Conservation (phyloP, 129 eudicot species). For the Pulicaria dysenterica region DNA sequence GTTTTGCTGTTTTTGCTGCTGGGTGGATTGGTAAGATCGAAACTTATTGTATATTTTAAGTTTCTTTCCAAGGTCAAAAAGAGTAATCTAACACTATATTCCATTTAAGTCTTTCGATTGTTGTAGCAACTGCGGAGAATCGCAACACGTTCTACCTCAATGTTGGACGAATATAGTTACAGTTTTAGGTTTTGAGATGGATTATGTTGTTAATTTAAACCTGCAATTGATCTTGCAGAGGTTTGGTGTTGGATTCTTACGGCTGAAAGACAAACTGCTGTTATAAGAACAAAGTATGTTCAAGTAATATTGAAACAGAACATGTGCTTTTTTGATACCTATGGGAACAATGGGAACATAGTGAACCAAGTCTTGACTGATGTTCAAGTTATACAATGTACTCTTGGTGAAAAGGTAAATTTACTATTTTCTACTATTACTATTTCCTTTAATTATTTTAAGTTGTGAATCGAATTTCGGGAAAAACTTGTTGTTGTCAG, state of each 20-base stretch:
- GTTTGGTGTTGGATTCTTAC: slow-evolving; percentile 68
- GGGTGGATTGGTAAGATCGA: slow-evolving; percentile 66
- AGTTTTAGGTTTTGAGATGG: not conserved
- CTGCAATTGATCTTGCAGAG: slow-evolving; percentile 37
- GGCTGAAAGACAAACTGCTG: slow-evolving; percentile 68
- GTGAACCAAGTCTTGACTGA: slow-evolving; percentile 59
- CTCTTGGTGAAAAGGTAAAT: slow-evolving; percentile 62
- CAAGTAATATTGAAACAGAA: slow-evolving; percentile 58
- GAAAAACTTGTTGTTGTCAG: slow-evolving; percentile 28
- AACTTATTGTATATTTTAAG: not conserved
- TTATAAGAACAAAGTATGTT: slow-evolving; percentile 57
- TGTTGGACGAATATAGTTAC: not conserved
- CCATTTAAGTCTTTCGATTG: not conserved
- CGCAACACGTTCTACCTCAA: not conserved
- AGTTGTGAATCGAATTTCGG: slow-evolving; percentile 12
- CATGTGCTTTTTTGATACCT: slow-evolving; percentile 63
- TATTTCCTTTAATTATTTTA: slow-evolving; percentile 18
- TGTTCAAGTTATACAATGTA: slow-evolving; percentile 60
- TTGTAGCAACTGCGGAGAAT: not conserved
- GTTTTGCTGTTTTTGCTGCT: slow-evolving; percentile 54
- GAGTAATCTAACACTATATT: not conserved
- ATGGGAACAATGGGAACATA: slow-evolving; percentile 59
- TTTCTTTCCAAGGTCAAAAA: not conserved
- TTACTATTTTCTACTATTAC: not conserved
- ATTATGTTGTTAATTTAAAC: not conserved